Conservation (phyloP, 2,329 filamentous ascomycete genomes). For the Claviceps sp. region DNA sequence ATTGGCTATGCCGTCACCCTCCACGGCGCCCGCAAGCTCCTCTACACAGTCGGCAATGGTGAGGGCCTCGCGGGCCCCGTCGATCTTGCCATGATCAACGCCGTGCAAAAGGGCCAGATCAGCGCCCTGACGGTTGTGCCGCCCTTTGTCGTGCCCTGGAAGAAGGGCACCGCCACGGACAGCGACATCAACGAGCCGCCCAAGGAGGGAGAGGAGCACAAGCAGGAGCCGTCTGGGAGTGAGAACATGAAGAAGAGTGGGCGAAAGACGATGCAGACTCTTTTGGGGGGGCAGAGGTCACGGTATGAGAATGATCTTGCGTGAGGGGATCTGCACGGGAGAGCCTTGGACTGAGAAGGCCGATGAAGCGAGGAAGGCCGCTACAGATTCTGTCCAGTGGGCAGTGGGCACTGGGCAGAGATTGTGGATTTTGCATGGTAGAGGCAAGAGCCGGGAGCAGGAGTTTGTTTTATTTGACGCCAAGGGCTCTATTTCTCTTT, state of each 20-base stretch:
- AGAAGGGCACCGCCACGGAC: not conserved
- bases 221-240: not conserved
- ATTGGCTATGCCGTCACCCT: slow-evolving; percentile 1
- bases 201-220: not conserved
- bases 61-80: not conserved
- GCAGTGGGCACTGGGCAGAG: no score
- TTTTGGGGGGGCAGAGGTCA: not conserved
- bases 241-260: not conserved
- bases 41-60: slow-evolving; percentile 1
- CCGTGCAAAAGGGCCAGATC: not conserved
- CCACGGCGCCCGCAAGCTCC: not conserved
- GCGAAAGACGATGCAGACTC: not conserved
- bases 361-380: not conserved
- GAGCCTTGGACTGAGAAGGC: no score
- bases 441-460: no score
- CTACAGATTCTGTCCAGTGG: no score
- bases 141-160: not conserved
- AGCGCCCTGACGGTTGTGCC: not conserved
- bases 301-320: not conserved
- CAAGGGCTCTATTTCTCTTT: no score
- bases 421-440: no score
- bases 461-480: no score
- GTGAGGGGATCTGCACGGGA: not conserved
- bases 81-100: slow-evolving; percentile 1
- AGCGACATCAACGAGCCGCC: slow-evolving; percentile 1